phyloP scores from a whole-genome alignment of 306 rosid genomes.

The Casuarina equisetifolia region DNA sequence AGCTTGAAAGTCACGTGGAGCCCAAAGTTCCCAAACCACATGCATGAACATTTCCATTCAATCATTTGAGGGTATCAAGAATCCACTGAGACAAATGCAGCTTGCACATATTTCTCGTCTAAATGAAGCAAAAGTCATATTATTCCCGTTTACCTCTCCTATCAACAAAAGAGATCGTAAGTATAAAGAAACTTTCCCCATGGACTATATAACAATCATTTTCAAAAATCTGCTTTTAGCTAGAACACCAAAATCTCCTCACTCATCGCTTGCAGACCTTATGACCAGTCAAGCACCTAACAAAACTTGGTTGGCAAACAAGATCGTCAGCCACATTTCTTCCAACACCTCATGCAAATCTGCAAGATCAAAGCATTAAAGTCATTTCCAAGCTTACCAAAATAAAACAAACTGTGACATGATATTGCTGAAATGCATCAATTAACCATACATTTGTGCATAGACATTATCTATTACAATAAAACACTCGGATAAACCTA shows the following conservation, averaged over 20 bases:
- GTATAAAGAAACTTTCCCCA: background rate
- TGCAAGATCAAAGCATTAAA: slow-evolving; percentile 4
- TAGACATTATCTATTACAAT: too few species aligned
- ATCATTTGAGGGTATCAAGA: background rate
- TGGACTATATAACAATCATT: background rate
- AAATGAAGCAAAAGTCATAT: background rate
- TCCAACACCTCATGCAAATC: background rate
- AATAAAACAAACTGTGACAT: background rate
- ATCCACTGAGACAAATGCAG: background rate
- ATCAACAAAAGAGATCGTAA: background rate
- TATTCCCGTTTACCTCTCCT: background rate
- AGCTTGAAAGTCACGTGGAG: background rate
- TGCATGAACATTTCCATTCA: background rate
- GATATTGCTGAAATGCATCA: background rate
- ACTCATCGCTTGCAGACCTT: background rate
- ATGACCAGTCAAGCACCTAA: background rate
- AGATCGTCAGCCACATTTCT: background rate
- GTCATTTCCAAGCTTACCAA: background rate
- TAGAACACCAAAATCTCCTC: slow-evolving; percentile 1
- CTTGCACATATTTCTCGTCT: background rate
- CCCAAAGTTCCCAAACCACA: background rate
- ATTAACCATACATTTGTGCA: too few species aligned
- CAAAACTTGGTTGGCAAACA: background rate
- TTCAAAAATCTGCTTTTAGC: background rate
- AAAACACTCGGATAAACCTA: background rate